Evolutionary conservation across 164 flowering plant genomes (phyloP), one percentile per base, ranked within the genome.

Genomic region (Nymphaea thermarum): DNA sequence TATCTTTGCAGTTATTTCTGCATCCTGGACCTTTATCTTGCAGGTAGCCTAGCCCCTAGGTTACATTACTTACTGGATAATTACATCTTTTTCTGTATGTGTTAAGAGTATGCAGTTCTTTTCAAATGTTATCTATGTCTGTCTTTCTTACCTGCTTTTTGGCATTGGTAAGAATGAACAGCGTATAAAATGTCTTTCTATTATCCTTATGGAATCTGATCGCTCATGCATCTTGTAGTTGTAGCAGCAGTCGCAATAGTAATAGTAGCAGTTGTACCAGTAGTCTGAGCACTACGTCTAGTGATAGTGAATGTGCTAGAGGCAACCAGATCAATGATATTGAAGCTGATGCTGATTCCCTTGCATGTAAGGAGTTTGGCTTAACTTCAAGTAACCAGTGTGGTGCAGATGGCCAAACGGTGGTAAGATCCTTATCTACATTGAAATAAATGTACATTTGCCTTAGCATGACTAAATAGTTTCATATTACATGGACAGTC

Each of bases 281-380:
- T 79, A 88, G 92, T 82, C 70, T 83, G 75, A 88, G 87, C 79
- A 80, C 85, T 78, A 84, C 89, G 70, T 87, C 96, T 17, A 86
- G 94, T 82, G 96, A 85, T 45, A 91, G 92, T 80, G 98, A 87
- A 77, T 72, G 67, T 77, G 83, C 75, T 74, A 79, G 79, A 78
- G 73, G 71, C 12, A 65, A 74, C 41, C 81, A 80, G 75, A 63
- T 75, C 69, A 86, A 91, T 66, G 99, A 95, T 70, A 87, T 92
- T 66, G 98, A 95, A 51, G 94, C 96, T 66, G 99, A 95, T 85
- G 98, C 99, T 73, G 98, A 95, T 82, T 94, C 99, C 61, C 75
- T 91, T 65, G 70, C 86, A 41, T 84, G 89, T 64, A 84, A 86
- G 73, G 89, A 83, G 78, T 83, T 92, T 77, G 91, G 88, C 68